Conservation (phyloP, 495 filamentous ascomycete genomes). For the Hyaloscypha bicolor region DNA sequence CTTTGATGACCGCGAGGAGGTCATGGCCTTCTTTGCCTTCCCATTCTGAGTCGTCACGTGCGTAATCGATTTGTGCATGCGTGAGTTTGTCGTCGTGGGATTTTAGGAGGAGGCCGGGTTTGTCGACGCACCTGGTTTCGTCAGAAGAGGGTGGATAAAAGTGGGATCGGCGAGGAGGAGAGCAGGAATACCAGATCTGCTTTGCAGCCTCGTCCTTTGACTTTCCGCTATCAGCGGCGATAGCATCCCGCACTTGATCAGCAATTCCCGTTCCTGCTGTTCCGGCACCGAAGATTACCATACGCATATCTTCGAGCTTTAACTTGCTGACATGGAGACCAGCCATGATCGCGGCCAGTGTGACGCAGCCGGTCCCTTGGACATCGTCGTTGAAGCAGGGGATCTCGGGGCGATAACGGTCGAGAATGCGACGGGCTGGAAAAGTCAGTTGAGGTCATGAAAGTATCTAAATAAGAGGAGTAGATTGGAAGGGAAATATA, state of each 20-base stretch:
- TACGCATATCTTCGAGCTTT: slow-evolving; percentile 64
- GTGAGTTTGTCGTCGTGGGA: slow-evolving; percentile 63
- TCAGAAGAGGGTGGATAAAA: neutral
- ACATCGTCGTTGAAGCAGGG: slow-evolving; percentile 93
- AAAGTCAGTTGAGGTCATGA: slow-evolving; percentile 29
- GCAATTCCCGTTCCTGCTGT: slow-evolving; percentile 90
- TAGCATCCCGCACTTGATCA: slow-evolving; percentile 79
- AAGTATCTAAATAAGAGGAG: neutral
- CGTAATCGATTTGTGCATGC: slow-evolving; percentile 66
- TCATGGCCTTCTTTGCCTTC: slow-evolving; percentile 51
- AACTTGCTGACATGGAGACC: slow-evolving; percentile 69
- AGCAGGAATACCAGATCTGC: slow-evolving; percentile 70
- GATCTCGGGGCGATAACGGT: slow-evolving; percentile 69
- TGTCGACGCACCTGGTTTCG: slow-evolving; percentile 74
- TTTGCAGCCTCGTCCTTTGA: slow-evolving; percentile 73
- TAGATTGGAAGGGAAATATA: slow-evolving; percentile 4
- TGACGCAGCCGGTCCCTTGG: slow-evolving; percentile 88
- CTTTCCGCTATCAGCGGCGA: slow-evolving; percentile 66
- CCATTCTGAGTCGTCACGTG: slow-evolving; percentile 68
- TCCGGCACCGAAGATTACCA: slow-evolving; percentile 80
- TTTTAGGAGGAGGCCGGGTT: slow-evolving; percentile 73
- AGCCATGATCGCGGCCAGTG: slow-evolving; percentile 77
- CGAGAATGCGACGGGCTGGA: slow-evolving; percentile 61
- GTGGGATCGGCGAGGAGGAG: slow-evolving; percentile 3
- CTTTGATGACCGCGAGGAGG: slow-evolving; percentile 66